Base-by-base conservation (phyloP, 306 rosid species). In the Citrullus mucosospermus region DNA sequence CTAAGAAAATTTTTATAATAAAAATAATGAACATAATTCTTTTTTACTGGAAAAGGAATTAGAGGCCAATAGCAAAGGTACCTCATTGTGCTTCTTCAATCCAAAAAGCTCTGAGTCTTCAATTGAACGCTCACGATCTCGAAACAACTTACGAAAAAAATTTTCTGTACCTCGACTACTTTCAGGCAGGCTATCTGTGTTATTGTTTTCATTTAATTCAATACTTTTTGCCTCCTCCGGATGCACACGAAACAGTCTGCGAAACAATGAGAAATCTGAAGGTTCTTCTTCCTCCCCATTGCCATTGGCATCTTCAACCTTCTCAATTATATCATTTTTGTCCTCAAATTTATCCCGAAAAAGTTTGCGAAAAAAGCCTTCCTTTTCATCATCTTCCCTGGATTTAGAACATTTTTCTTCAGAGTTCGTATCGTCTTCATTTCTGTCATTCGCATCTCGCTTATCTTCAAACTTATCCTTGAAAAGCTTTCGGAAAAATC, bases 71-170 rank as follows among this genome's bases (percentile, higher is more conserved):
- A 18, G 51, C 14, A 77, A 73, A 75, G 85, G 50, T 62, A 95
- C 99, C 97, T 92, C 99, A 78, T 85, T 92, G 50, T 91, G 86
- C 84, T 84, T 88, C 85, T 88, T 95, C 56, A 88, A 88, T 84
- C 93, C 96, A 80, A 91, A 86, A 75, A 92, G 87, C 86, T 92
- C 97, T 10, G 97, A 90, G 79, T 95, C 97, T 86, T 92, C 99
- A 36, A 95, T 86, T 36, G 97, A 95, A 58, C 90, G 92, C 78
- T 95, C 97, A 25, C 91, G 93, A 57, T 95, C 97, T 81, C 88
- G 87, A 76, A 95, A 92, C 85, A 92, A 84, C 84, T 95, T 95
- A 80, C 97, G 97, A 54, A 95, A 95, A 83, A 92, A 92, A 16
- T 77, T 88, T 84, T 92, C 97, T 17, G 97, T 87, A 44, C 96